Evolutionary conservation across 345 rosid genomes (phyloP), one percentile per base, ranked within the genome.

Genomic region (Dipteronia dyeriana): DNA sequence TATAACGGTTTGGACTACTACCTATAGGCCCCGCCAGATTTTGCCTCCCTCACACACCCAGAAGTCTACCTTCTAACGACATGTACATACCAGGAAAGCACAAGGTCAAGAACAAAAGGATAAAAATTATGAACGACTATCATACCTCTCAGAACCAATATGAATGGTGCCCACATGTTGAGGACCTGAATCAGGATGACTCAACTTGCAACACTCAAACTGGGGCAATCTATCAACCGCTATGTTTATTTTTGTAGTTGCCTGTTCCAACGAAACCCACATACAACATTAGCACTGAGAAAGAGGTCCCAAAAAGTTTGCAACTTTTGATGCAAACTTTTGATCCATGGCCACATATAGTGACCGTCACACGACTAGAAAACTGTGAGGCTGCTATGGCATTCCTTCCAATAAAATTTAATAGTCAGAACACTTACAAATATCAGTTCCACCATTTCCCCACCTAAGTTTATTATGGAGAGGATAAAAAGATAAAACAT

Each of bases 151-250:
- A 16, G 85, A 86, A 70, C 84, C 88, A 78, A 90, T 83, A 54
- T 81, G 91, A 81, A 88, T 85, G 59, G 90, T 85, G 63, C 87
- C 93, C 74, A 73, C 75, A 75, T 88, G 93, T 68, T 86, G 90
- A 81, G 87, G 90, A 74, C 90, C 91, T 1, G 82, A 85, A 66
- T 86, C 83, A 51, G 87, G 82, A 74, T 79, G 73, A 71, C 69
- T 82, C 71, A 72, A 77, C 66, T 80, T 79, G 85, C 84, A 88
- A 68, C 88, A 86, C n/a, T 47, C 51, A 66, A 84, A 90, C 41
- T 86, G 86, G 31, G 86, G 91, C 81, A 85, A 61, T 47, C 79
- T 85, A 75, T 88, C 81, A 19, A 80, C 82, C 23, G 91, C 90
- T 61, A 90, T 29, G 68, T 90, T 85, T 63, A 87, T 78, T 81